Base-by-base conservation (phyloP, 78 protist genomes). In the Guillardia theta region DNA sequence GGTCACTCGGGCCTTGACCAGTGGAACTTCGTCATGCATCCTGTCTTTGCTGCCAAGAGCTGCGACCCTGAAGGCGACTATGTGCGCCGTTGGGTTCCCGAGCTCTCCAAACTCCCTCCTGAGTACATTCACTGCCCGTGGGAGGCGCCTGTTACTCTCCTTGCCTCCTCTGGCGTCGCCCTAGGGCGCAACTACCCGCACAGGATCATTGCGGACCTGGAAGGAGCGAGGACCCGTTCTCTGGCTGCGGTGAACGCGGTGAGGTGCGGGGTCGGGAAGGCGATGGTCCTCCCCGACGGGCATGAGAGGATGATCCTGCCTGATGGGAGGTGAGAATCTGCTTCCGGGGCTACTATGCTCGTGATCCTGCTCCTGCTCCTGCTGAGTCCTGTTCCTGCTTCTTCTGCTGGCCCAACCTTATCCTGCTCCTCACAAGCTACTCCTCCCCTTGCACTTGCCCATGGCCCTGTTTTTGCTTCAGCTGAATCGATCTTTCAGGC, bases 11-110 rank as follows among this genome's bases (percentile, higher is more conserved):
- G 83, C 27, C 45, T 70, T 3, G 83, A 46, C 37, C 93, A 88
- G 70, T 88, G 93, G 93, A 88, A 88, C 93, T 88, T 88, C 64
- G 93, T 88, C 37, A 88, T 88, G 93, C 93, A 88, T 6, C 93
- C 93, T 41, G 93, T 88, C 9, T 88, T 27, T 37, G 93, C 93
- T 10, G 93, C 93, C 30, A 88, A 88, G 44, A 36, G 50, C 44
- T 88, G 93, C 64, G 93, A 88, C 44, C 93, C 93, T 21, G 93
- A 88, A 6, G 93, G 78, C 44, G 36, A 88, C 47, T 88, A 88
- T 37, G 33, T 30, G 2, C 62, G 93, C 62, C 12, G 4, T 21
- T 53, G 62, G 62, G 18, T 12, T 27, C 93, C 93, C 41, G 62
- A 53, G 15, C 70, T 53, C 44, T 19, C 46, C 1, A 0, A 10